phyloP scores from a whole-genome alignment of 2,329 filamentous ascomycete genomes.

The Aspergillus viridinutans region DNA sequence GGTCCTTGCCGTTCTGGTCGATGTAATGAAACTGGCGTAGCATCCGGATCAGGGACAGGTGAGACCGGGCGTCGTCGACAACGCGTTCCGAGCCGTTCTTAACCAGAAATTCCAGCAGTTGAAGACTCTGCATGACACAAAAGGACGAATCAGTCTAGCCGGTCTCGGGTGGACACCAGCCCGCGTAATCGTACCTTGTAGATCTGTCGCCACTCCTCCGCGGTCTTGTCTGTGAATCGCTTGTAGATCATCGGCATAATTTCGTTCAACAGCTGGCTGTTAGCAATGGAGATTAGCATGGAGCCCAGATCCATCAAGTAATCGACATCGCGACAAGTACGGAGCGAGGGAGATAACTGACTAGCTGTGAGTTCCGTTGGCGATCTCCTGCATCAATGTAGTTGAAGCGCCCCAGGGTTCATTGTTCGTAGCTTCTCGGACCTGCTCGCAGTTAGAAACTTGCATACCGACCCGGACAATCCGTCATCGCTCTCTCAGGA shows the following conservation, averaged over 20 bases:
- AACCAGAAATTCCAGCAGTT: constrained; percentile 93
- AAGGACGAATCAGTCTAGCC: background rate
- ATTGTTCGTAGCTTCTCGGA: constrained; percentile 97
- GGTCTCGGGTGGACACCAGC: background rate
- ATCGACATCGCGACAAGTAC: background rate
- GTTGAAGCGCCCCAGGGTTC: constrained; percentile 91
- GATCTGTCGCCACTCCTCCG: constrained; percentile 98
- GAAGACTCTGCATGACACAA: constrained; percentile 55
- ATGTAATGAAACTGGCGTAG: constrained; percentile 97
- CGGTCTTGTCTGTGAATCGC: constrained; percentile 95
- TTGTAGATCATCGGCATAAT: constrained; percentile 99
- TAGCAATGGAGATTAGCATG: constrained; percentile 12
- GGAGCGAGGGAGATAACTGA: constrained; percentile 47
- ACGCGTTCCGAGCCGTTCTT: constrained; percentile 98
- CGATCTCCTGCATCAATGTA: constrained; percentile 93
- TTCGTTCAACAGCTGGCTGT: constrained; percentile 90
- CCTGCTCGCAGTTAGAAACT: constrained; percentile 48
- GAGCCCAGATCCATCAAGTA: background rate
- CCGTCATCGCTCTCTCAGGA: constrained; percentile 3
- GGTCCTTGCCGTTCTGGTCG: constrained; percentile 92
- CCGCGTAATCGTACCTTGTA: constrained; percentile 68
- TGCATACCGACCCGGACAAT: constrained; percentile 1
- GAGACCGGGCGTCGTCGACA: constrained; percentile 92
- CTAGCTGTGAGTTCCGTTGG: constrained; percentile 98
- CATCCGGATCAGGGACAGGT: constrained; percentile 96